Evolutionary conservation across 345 rosid species (phyloP), one percentile per base, ranked within the genome.

Genomic region (Eucalyptus pauciflora): DNA sequence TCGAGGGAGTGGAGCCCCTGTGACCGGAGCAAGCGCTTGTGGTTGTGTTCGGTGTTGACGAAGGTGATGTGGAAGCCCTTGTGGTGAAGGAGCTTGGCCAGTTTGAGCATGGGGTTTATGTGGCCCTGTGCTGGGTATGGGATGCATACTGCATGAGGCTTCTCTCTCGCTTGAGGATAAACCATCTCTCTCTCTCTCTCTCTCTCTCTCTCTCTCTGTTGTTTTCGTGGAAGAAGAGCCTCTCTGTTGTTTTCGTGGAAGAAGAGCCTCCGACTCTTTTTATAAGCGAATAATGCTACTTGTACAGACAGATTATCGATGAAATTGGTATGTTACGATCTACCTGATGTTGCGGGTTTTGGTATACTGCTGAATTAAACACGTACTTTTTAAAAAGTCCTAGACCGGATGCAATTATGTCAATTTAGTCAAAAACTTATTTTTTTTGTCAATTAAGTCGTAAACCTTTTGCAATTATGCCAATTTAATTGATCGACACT

Each of bases 81-180:
- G 51, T 50, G 89, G 54, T 89, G 88, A 87, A 93, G 92, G 31
- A 93, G 91, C 64, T 93, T 91, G 31, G 93, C 93, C 5, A 92
- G 43, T 54, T 88, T 88, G 2, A 93, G 25, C 88, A 90, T 85
- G 3, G 93, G 92, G 79, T 89, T 91, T 37, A 92, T 86, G 87
- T 90, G 93, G 71, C 93, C 93, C 89, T 93, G 93, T 13, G 92
- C 92, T 13, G 93, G 91, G 37, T 52, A 89, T 24, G 94, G 93
- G 24, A 92, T 62, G 88, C 90, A 91, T 8, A 92, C 88, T 2
- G 88, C 93, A 87, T 93, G 94, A 27, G 92, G 91, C 88, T 86
- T 92, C 50, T 6, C 51, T 50, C 51, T 1, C 14, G 15, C 5
- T 50, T 50, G 14, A 50, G 51, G 37, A 33, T 33, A 50, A 50